phyloP scores from a whole-genome alignment of 1,284 basidiomycete species.

The Ceratobasidium sp. region DNA sequence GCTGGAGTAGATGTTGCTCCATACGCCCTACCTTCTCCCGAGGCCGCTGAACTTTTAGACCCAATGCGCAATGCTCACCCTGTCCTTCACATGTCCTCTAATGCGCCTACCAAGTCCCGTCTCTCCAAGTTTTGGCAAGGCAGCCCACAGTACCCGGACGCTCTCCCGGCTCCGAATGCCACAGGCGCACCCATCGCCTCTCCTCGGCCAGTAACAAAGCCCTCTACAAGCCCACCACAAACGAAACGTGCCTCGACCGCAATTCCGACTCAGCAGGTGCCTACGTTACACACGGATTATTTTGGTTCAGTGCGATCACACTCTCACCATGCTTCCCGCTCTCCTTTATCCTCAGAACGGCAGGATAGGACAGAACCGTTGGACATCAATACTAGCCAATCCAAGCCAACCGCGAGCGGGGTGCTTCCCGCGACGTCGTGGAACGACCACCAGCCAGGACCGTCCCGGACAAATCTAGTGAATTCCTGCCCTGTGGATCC shows the following conservation, averaged over 20 bases:
- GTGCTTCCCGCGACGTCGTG: slow-evolving; percentile 34
- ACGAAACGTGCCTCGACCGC: slow-evolving; percentile 36
- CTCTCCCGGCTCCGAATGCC: background rate
- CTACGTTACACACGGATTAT: slow-evolving; percentile 18
- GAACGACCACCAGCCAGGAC: slow-evolving; percentile 15
- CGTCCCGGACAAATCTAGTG: slow-evolving; percentile 39
- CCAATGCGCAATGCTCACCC: slow-evolving; percentile 65
- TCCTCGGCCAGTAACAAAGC: background rate
- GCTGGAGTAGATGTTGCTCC: slow-evolving; percentile 58
- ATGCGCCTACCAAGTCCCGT: slow-evolving; percentile 42
- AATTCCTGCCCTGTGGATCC: slow-evolving; percentile 19
- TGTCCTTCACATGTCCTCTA: background rate
- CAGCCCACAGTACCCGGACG: slow-evolving; percentile 32
- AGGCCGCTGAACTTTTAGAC: slow-evolving; percentile 76
- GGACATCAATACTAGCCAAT: background rate
- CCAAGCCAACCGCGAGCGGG: background rate
- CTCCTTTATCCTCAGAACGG: background rate
- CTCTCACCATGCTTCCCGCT: background rate
- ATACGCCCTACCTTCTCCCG: slow-evolving; percentile 81
- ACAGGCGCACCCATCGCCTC: background rate
- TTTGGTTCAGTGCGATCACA: slow-evolving; percentile 21
- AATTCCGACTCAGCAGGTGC: background rate
- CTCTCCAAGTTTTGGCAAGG: slow-evolving; percentile 48
- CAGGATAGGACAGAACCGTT: background rate
- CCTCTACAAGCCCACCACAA: slow-evolving; percentile 40